Evolutionary conservation across 805 yeast genomes (phyloP), one percentile per base, ranked within the genome.

Genomic region (Scheffersomyces amazonensis): DNA sequence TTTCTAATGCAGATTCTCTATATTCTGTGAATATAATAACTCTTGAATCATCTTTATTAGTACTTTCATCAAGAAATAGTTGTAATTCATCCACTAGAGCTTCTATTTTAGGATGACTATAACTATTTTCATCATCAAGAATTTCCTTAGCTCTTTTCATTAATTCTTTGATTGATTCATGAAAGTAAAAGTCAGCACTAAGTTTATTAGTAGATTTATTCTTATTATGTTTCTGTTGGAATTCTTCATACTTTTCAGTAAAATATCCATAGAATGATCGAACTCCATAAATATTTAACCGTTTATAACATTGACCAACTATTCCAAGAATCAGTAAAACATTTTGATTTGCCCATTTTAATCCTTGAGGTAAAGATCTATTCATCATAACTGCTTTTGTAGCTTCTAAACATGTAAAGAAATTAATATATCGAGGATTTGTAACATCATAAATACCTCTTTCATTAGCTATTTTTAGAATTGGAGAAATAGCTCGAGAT

Each of bases 1-100:
- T 83, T 45, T 90, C 97, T 29, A 87, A 64, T 0, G 98, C 99
- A 4, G 96, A 83, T 46, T 87, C 95, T 56, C 99, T 75, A 42
- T 79, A 76, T 55, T 90, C 96, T 0, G 96, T 85, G 58, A 93
- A 93, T 0, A 93, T 73, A 31, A 93, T 95, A 3, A 83, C 93
- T 46, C 87, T 75, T 1, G 95, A 84, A 37, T 80, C 75, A 2
- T 57, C 48, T 10, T 62, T 63, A 4, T 59, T 52, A 2, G 58
- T 52, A 27, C 17, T 15, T 27, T 27, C 30, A 17, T 10, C 30
- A 43, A 82, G 80, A 50, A 87, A 90, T 1, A 59, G 62, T 3
- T 59, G 53, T 32, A 90, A 56, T 48, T 83, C 85, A 8, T 75
- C 72, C 16, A 79, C 63, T 34, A 86, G 52, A 31, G 73, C 68